phyloP scores from a whole-genome alignment of 352 stramenopile genomes.

The Globisporangium paroecandrum region DNA sequence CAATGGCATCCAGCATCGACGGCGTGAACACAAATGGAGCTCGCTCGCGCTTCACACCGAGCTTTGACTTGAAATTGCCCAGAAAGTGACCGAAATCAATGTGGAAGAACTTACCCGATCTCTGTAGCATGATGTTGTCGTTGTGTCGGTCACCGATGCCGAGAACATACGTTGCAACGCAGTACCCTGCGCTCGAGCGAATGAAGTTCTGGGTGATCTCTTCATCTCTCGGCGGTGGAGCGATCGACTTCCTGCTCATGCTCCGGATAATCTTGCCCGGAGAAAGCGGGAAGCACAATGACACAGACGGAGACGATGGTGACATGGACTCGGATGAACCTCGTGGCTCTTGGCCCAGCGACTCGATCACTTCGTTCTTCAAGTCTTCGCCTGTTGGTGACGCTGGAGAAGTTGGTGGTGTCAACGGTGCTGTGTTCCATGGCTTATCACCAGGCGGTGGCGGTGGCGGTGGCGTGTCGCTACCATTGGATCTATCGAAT shows the following conservation, averaged over 20 bases:
- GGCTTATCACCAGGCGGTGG: not conserved
- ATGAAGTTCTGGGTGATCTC: constrained; percentile 88
- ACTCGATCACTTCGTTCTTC: not conserved
- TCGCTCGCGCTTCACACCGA: constrained; percentile 89
- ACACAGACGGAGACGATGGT: constrained; percentile 23
- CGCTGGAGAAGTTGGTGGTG: constrained; percentile 6
- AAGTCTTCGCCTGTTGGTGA: not conserved
- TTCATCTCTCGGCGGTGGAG: constrained; percentile 25
- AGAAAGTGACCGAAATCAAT: constrained; percentile 97
- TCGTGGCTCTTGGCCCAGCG: constrained; percentile 9
- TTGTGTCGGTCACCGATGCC: constrained; percentile 93
- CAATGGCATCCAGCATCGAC: constrained; percentile 86
- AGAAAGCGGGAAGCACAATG: constrained; percentile 55
- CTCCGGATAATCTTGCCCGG: constrained; percentile 29
- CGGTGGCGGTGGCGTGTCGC: not conserved
- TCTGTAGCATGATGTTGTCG: constrained; percentile 95
- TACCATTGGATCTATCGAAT: constrained; percentile 26
- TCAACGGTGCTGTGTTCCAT: constrained; percentile 2
- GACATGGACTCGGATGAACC: constrained; percentile 16
- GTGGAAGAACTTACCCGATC: constrained; percentile 93
- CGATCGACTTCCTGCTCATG: constrained; percentile 25
- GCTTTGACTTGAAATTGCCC: constrained; percentile 94
- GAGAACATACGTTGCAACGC: constrained; percentile 91
- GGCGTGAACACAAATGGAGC: constrained; percentile 92
- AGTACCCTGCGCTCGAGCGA: constrained; percentile 89